phyloP scores from a whole-genome alignment of 805 yeast species.

The Candida ortonii region DNA sequence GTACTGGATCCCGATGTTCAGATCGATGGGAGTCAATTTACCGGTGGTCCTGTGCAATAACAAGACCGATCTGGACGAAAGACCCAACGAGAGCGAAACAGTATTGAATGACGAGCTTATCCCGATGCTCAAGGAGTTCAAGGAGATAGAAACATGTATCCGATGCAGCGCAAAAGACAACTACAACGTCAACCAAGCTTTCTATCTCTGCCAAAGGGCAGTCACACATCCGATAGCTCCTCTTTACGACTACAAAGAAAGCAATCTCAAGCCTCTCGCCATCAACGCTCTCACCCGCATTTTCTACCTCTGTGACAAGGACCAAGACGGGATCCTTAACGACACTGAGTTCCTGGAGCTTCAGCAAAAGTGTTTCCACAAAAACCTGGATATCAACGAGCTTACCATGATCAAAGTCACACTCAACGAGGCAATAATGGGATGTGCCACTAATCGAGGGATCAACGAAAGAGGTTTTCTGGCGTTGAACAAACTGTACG shows the following conservation, averaged over 20 bases:
- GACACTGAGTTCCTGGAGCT: conserved; percentile 67
- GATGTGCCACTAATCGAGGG: conserved; percentile 43
- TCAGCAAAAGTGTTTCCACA: conserved; percentile 74
- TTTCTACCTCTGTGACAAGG: conserved; percentile 81
- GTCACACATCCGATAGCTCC: conserved; percentile 93
- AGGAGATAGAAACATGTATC: conserved; percentile 90
- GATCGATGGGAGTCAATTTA: conserved; percentile 89
- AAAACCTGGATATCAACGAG: conserved; percentile 46
- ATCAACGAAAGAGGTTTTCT: conserved; percentile 75
- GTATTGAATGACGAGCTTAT: conserved; percentile 73
- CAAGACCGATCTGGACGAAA: conserved; percentile 34
- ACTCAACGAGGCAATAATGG: conserved; percentile 27
- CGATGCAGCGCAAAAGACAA: conserved; percentile 83
- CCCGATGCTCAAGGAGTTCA: conserved; percentile 83
- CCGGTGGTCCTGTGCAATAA: conserved; percentile 92
- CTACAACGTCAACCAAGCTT: conserved; percentile 84
- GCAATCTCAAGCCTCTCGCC: conserved; percentile 74
- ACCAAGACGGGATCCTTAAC: conserved; percentile 81
- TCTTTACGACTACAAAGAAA: conserved; percentile 86
- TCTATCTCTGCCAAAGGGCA: conserved; percentile 89
- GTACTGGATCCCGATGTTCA: conserved; percentile 91
- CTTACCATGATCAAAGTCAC: conserved; percentile 42
- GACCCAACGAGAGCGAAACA: conserved; percentile 42
- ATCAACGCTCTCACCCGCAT: conserved; percentile 73
- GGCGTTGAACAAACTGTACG: conserved; percentile 72